Evolutionary conservation across 2,329 filamentous ascomycete species (phyloP), one percentile per base, ranked within the genome.

Genomic region (Fusarium sp.): DNA sequence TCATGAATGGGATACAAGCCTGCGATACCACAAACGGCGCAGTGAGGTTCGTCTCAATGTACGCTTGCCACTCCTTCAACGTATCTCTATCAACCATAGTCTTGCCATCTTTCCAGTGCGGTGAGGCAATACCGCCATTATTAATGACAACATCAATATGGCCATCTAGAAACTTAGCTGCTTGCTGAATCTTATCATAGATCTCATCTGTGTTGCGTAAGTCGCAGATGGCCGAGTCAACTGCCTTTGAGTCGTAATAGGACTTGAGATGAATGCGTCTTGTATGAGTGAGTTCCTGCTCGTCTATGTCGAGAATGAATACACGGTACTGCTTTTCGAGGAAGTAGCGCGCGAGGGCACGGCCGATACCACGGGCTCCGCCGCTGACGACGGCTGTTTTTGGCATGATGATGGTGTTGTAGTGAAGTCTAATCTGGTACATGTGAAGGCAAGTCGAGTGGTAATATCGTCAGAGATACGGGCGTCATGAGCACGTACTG

Each of bases 21-120:
- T 69, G 66, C 0, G 66, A 69, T 0, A 69, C 66, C 3, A 60
- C 65, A 20, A 69, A 69, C 1, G 66, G 66, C 0, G 66, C 66
- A 0, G 65, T 69, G 4, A 69, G 65, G 0, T 69, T 69, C 0
- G 66, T 69, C 20, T 69, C 66, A 1, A 69, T 36, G 11, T 69
- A 69, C 1, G 66, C 66, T 1, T 36, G 11, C 66, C 65, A 69
- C 4, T 69, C 38, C 9, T 35, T 15, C 7, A 69, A 22, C 3
- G 65, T 69, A 1, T 69, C 51, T 17, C 31, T 20, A 7, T 69
- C 65, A 17, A 69, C n/a, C 44, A 69, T 57, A 2, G 58, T 69
- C 49, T 69, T 57, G 1, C 51, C 65, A 14, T 64, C 58, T 8
- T 64, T 69, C 66, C 66, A 69, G 3, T 69, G 66, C 8, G 66